These are phyloP conservation scores for Colletotrichum eremochloae DNA, from an alignment of 2,329 filamentous ascomycete species.

Conservation along the genomic window DNA sequence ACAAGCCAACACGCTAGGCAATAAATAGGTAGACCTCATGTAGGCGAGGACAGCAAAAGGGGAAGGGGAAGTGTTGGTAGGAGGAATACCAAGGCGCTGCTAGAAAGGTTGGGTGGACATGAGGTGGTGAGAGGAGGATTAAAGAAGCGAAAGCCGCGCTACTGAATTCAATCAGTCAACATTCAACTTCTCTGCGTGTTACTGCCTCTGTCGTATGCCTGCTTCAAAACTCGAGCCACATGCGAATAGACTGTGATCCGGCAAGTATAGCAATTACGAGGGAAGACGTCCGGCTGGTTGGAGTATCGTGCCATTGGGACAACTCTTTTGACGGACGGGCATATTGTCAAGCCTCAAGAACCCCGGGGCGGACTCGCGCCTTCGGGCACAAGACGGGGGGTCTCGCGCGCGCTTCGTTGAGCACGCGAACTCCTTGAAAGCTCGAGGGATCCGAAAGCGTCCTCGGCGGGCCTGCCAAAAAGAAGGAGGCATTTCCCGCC, in stretches of 20 bases:
- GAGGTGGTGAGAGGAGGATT: slow-evolving; percentile 41
- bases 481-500: not conserved
- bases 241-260: not conserved
- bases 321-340: not conserved
- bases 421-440: too few relatives aligned
- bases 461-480: not conserved
- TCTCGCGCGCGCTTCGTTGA: too few relatives aligned
- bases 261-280: not conserved
- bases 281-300: not conserved
- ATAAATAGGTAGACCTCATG: slow-evolving; percentile 24
- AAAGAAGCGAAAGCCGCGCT: slow-evolving; percentile 32
- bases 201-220: not conserved
- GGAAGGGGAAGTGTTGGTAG: not conserved
- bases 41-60: not conserved
- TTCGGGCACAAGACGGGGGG: too few relatives aligned
- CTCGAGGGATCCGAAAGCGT: not conserved
- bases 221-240: not conserved
- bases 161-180: slow-evolving; percentile 34
- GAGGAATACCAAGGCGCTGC: slow-evolving; percentile 16
- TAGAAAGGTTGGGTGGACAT: slow-evolving; percentile 3
- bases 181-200: not conserved
- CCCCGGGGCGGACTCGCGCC: too few relatives aligned
- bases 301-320: not conserved
- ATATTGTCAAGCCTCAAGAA: too few relatives aligned
- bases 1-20: slow-evolving; percentile 5